Evolutionary conservation across 129 eudicot species (phyloP), one percentile per base, ranked within the genome.

Genomic region (Ambrosia artemisiifolia): DNA sequence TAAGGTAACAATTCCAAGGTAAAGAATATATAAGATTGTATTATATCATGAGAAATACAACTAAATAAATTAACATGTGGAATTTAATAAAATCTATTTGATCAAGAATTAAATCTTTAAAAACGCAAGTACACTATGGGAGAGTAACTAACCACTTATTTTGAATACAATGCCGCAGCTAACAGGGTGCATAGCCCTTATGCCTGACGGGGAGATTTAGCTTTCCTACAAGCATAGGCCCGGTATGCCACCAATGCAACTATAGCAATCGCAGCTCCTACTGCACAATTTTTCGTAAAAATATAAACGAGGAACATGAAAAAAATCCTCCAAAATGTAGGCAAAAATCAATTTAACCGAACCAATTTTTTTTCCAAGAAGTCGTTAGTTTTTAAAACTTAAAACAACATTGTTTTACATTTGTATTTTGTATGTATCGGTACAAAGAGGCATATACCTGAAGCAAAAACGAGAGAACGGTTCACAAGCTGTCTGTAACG

Each of bases 161-260:
- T 50, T 34, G 67, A 55, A 56, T 69, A 55, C 60, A 53, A 18
- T 7, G 63, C 53, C 16, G 78, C 70, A 53, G 56, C 36, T 10
- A 81, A 70, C 70, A 71, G 47, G 20, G 19, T 69, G 47, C 17
- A 17, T 50, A n/a, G 49, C 32, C 32, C 35, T 69, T 79, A 32
- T 69, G 68, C 84, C 88, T 85, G 87, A 71, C 67, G 75, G 70
- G 85, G 55, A 63, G 87, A 75, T 65, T 64, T 65, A 66, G 67
- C 83, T 80, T 85, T 88, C 79, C 87, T 80, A 71, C 76, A 50
- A 78, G 91, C 84, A 79, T 88, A 91, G 30, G 87, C 81, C 63
- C 90, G 85, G 69, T 86, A 91, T 42, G 91, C 93, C 28, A 88
- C 85, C 75, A 88, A 36, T 50, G 87, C 93, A 85, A 91, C 81